Conservation (phyloP, 768 basidiomycete genomes). For the Leccinum boreale region DNA sequence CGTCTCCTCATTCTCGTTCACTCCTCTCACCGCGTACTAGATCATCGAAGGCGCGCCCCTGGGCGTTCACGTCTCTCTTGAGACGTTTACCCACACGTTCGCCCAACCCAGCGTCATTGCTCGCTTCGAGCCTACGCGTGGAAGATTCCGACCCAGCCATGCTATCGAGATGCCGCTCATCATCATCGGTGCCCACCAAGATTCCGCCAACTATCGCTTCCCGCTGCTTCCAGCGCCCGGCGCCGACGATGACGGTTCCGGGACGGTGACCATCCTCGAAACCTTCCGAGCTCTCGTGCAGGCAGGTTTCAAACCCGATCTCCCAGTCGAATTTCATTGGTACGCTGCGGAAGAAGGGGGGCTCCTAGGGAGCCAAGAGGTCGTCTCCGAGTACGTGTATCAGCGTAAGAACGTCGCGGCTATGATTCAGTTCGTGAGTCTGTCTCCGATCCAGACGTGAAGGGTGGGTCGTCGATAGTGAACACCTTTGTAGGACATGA, state of each 20-base stretch:
- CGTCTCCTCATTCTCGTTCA: not conserved
- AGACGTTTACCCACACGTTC: conserved; percentile 23
- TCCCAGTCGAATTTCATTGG: conserved; percentile 79
- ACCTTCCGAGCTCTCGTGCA: conserved; percentile 68
- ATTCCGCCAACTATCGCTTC: conserved; percentile 40
- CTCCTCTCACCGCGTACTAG: not conserved
- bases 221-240: conserved; percentile 44
- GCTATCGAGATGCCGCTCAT: conserved; percentile 25
- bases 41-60: conserved; percentile 13
- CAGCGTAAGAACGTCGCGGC: conserved; percentile 44
- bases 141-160: conserved; percentile 3
- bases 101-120: conserved; percentile 24
- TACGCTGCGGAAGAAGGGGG: conserved; percentile 67
- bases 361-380: conserved; percentile 38
- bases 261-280: conserved; percentile 75
- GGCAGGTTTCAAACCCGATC: conserved; percentile 63
- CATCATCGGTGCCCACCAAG: conserved; percentile 43
- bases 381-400: conserved; percentile 48
- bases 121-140: conserved; percentile 22
- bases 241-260: conserved; percentile 54
- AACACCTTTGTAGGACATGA: conserved; percentile 29
- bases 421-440: conserved; percentile 47
- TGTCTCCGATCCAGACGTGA: not conserved
- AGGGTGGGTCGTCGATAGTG: not conserved
- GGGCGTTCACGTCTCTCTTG: conserved; percentile 15